Conservation (phyloP, 805 yeast species). For the Torulaspora maleeae region DNA sequence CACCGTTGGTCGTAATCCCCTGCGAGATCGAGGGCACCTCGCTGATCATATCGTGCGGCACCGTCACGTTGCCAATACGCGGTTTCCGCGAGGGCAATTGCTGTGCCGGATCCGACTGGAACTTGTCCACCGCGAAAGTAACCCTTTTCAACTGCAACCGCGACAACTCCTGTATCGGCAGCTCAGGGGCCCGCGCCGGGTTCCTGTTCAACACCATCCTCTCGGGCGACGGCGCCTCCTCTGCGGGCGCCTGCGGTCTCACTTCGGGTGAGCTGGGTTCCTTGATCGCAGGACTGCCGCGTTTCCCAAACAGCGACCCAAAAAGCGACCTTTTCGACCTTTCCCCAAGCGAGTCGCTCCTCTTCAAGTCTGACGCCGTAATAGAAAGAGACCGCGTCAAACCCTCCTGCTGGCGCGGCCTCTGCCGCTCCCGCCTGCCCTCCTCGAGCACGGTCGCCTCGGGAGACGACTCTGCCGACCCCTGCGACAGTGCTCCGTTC, state of each 20-base stretch:
- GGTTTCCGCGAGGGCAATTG: conserved; percentile 88
- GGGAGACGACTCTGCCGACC: not conserved
- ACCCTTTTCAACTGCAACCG: conserved; percentile 53
- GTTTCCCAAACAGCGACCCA: conserved; percentile 28
- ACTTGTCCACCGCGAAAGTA: conserved; percentile 69
- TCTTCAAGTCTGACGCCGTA: conserved; percentile 13
- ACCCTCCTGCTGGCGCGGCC: not conserved
- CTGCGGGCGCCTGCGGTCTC: conserved; percentile 17
- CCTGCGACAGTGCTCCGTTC: conserved; percentile 13
- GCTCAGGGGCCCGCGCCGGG: conserved; percentile 34
- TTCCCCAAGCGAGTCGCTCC: conserved; percentile 22
- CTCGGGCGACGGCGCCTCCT: conserved; percentile 13
- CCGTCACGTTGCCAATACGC: conserved; percentile 66
- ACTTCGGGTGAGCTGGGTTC: conserved; percentile 21
- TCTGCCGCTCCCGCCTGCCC: not conserved
- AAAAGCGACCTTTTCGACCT: conserved; percentile 30
- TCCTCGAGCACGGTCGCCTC: not conserved
- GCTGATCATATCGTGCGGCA: conserved; percentile 58
- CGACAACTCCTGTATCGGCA: conserved; percentile 32
- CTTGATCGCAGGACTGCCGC: conserved; percentile 10
- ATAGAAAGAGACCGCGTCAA: conserved; percentile 14
- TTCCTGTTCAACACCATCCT: conserved; percentile 44
- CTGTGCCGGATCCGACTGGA: conserved; percentile 83
- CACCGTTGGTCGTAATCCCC: conserved; percentile 56
- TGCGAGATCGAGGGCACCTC: conserved; percentile 61